These are phyloP conservation scores for Pseudevernia furfuracea DNA, from an alignment of 495 filamentous ascomycete genomes.

Conservation along the genomic window DNA sequence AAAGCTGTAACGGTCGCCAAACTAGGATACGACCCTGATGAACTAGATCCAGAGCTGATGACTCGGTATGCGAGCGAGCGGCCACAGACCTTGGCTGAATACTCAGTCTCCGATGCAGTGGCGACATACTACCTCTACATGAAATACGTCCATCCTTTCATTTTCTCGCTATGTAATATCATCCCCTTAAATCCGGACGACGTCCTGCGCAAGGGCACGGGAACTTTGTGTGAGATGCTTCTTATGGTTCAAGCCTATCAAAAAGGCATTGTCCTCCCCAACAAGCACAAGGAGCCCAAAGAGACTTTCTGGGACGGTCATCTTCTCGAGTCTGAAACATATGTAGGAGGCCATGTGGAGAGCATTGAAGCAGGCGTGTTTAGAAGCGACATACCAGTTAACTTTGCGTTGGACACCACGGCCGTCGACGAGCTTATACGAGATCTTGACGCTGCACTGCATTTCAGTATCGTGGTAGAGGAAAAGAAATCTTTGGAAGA, in stretches of 20 bases:
- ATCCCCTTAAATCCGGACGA: slow-evolving; percentile 90
- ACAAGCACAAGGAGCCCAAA: slow-evolving; percentile 86
- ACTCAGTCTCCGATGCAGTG: slow-evolving; percentile 98
- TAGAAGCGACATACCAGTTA: slow-evolving; percentile 85
- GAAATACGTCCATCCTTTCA: slow-evolving; percentile 99
- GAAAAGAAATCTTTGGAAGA: slow-evolving; percentile 91
- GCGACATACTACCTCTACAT: slow-evolving; percentile 99
- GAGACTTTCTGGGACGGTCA: slow-evolving; percentile 97
- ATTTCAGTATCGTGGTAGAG: slow-evolving; percentile 87
- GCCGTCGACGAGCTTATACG: slow-evolving; percentile 81
- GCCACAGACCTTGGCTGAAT: slow-evolving; percentile 90
- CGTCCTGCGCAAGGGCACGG: slow-evolving; percentile 88
- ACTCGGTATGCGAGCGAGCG: slow-evolving; percentile 86
- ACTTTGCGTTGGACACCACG: slow-evolving; percentile 77
- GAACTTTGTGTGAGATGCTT: slow-evolving; percentile 96
- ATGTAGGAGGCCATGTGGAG: slow-evolving; percentile 97
- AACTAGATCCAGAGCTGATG: slow-evolving; percentile 97
- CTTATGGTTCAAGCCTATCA: slow-evolving; percentile 97
- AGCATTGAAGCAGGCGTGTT: slow-evolving; percentile 99
- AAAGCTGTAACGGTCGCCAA: slow-evolving; percentile 98
- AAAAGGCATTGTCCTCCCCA: slow-evolving; percentile 84
- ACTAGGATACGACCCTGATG: slow-evolving; percentile 95
- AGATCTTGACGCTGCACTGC: slow-evolving; percentile 84
- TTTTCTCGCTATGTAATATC: slow-evolving; percentile 97
- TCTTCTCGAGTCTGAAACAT: slow-evolving; percentile 91